Conservation (phyloP, 2,329 filamentous ascomycete species). For the Aspergillus sp. region DNA sequence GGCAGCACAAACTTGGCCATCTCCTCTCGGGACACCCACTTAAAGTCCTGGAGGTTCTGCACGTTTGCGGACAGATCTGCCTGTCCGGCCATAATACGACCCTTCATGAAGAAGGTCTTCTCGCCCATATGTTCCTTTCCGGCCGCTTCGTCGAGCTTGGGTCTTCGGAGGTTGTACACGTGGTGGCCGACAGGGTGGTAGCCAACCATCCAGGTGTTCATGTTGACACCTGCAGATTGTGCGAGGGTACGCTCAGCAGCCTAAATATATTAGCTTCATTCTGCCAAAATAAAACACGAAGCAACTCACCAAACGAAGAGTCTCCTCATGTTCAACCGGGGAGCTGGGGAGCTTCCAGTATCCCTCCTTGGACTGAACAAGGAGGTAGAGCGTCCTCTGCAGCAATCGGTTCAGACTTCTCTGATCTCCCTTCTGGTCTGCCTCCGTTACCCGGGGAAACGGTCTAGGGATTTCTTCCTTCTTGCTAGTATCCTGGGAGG, state of each 20-base stretch:
- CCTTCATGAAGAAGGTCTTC: constrained; percentile 96
- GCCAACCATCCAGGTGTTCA: constrained; percentile 98
- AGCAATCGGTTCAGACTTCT: constrained; percentile 74
- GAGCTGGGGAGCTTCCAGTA: constrained; percentile 80
- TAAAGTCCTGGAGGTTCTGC: constrained; percentile 73
- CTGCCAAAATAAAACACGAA: background rate
- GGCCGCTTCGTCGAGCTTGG: constrained; percentile 37
- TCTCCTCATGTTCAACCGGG: constrained; percentile 64
- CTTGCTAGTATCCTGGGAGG: constrained; percentile 41
- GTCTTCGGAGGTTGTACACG: constrained; percentile 52
- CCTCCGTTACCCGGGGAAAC: constrained; percentile 66
- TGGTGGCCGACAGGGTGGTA: constrained; percentile 83
- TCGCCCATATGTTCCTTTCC: constrained; percentile 53
- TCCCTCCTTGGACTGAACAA: constrained; percentile 67
- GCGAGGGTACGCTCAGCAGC: constrained; percentile 74
- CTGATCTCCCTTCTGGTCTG: constrained; percentile 69
- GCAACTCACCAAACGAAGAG: constrained; percentile 70
- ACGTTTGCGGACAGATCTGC: constrained; percentile 69
- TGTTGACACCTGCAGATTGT: constrained; percentile 78
- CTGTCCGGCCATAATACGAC: constrained; percentile 94
- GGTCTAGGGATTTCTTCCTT: constrained; percentile 67
- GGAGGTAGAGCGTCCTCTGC: constrained; percentile 78
- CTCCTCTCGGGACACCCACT: constrained; percentile 91
- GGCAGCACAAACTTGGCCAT: constrained; percentile 61
- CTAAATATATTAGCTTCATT: constrained; percentile 43